Conservation (phyloP, 257 asterid species). For the Oldenlandia corymbosa region DNA sequence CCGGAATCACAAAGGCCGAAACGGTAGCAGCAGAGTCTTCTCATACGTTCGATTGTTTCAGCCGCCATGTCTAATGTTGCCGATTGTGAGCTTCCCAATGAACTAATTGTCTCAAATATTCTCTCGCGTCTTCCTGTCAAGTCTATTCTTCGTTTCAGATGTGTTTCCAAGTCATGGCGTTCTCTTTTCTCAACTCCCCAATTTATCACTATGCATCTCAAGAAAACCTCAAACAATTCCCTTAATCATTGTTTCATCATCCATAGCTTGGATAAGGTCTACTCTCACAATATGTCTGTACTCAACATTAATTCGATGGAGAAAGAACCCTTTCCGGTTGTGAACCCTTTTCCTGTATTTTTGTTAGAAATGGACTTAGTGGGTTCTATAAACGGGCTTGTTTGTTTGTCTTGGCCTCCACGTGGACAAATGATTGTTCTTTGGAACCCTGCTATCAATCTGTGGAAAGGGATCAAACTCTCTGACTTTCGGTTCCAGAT, state of each 20-base stretch:
- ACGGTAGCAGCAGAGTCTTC: too few relatives aligned
- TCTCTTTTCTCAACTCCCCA: neutral
- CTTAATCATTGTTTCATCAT: slow-evolving; percentile 5
- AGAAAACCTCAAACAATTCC: neutral
- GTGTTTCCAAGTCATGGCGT: slow-evolving; percentile 6
- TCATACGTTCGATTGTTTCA: too few relatives aligned
- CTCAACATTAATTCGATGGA: neutral
- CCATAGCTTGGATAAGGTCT: neutral
- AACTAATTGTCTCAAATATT: too few relatives aligned
- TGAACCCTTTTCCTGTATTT: slow-evolving; percentile 4
- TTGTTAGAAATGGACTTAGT: slow-evolving; percentile 8
- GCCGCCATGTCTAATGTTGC: too few relatives aligned
- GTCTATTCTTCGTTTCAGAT: slow-evolving; percentile 4
- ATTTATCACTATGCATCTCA: neutral
- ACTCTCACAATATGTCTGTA: neutral
- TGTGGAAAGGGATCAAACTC: neutral
- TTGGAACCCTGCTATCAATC: slow-evolving; percentile 5
- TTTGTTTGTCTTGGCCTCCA: slow-evolving; percentile 7
- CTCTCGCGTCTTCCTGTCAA: slow-evolving; percentile 11
- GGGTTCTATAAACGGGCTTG: slow-evolving; percentile 1
- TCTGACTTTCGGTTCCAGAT: too few relatives aligned
- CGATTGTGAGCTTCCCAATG: too few relatives aligned
- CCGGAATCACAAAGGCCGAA: too few relatives aligned
- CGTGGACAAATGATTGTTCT: slow-evolving; percentile 5
- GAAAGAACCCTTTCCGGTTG: neutral